Percentiles rank a stretch among this genome's conserved stretches.
phyloP scores from a whole-genome alignment of 1,139 yeast species.

The Debaryomyces fabryi region DNA sequence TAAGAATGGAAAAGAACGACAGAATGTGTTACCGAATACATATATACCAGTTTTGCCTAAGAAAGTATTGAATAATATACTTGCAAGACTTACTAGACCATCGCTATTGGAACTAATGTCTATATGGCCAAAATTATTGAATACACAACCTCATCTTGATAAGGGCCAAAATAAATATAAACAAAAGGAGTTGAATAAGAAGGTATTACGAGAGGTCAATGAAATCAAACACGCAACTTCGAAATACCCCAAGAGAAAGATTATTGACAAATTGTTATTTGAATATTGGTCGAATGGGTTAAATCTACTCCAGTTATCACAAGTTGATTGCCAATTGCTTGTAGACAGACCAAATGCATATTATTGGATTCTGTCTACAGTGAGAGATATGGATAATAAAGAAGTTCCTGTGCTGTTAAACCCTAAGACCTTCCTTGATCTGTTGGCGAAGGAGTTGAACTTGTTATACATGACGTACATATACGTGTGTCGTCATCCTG shows the following conservation, averaged over 20 bases:
- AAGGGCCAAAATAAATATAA: slow-evolving; percentile 16
- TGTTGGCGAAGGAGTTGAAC: slow-evolving; percentile 50
- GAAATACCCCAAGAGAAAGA: slow-evolving; percentile 40
- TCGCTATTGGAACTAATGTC: slow-evolving; percentile 37
- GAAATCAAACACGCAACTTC: slow-evolving; percentile 12
- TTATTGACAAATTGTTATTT: slow-evolving; percentile 53
- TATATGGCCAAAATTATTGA: slow-evolving; percentile 39
- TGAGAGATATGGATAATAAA: slow-evolving; percentile 40
- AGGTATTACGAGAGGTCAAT: slow-evolving; percentile 23
- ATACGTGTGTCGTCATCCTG: slow-evolving; percentile 69
- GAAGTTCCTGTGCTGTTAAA: slow-evolving; percentile 40
- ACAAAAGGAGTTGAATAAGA: slow-evolving; percentile 32
- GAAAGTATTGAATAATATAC: slow-evolving; percentile 24
- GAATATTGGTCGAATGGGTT: slow-evolving; percentile 68
- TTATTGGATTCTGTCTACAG: slow-evolving; percentile 63
- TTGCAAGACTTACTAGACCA: slow-evolving; percentile 36
- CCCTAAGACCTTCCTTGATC: slow-evolving; percentile 50
- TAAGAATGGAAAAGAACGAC: slow-evolving; percentile 6
- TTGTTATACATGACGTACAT: slow-evolving; percentile 58
- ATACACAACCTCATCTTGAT: slow-evolving; percentile 40
- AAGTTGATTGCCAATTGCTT: slow-evolving; percentile 66
- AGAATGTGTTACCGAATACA: slow-evolving; percentile 42
- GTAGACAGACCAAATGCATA: slow-evolving; percentile 57
- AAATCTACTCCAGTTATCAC: slow-evolving; percentile 70
- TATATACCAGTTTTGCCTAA: slow-evolving; percentile 39